Conservation (phyloP, 2,329 filamentous ascomycete species). For the Ophiostoma piceae region DNA sequence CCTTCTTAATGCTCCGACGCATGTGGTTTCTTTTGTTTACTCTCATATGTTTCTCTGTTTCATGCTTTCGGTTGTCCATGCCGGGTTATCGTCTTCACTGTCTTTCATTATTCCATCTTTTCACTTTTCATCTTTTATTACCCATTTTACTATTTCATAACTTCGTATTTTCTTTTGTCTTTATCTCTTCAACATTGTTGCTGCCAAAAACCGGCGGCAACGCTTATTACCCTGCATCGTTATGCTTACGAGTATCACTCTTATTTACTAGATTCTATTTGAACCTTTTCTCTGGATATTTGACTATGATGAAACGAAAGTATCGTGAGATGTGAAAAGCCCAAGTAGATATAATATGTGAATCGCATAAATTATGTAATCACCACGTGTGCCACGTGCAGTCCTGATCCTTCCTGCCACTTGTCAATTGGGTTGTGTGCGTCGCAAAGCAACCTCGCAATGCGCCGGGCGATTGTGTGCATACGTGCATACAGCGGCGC, state of each 20-base stretch:
- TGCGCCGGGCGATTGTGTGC: background rate
- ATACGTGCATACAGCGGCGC: background rate
- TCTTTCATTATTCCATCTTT: background rate
- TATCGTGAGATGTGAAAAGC: no score
- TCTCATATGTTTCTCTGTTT: background rate
- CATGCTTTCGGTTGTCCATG: background rate
- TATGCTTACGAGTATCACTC: background rate
- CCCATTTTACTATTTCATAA: background rate
- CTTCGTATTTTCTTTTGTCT: background rate
- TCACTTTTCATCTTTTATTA: background rate
- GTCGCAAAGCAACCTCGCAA: background rate
- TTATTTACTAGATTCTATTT: background rate
- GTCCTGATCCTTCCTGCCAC: background rate
- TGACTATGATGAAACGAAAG: background rate
- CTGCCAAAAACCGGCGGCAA: background rate
- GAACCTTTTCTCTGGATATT: background rate
- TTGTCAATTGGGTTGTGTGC: background rate
- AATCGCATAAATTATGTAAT: background rate
- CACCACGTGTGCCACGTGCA: background rate
- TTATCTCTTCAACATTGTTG: background rate
- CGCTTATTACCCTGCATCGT: background rate
- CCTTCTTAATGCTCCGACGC: slow-evolving; percentile 2
- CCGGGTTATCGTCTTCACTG: no score
- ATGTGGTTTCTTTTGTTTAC: background rate
- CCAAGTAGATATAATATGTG: no score